Evolutionary conservation across 208 protist genomes (phyloP).

Genomic region (Jaenimonas drosophilae): DNA sequence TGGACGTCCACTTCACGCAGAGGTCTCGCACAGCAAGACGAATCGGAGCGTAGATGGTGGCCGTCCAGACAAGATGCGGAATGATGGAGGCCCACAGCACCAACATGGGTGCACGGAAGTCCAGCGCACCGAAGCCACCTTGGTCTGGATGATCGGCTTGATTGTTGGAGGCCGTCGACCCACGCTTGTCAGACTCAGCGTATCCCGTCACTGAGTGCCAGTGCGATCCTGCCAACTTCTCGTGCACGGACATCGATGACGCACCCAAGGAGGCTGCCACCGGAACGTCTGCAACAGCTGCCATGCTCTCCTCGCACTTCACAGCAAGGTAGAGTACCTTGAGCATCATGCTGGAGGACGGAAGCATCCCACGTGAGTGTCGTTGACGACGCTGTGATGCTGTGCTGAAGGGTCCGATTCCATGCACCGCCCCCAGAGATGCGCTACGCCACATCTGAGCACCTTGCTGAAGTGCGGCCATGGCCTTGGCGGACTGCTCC

Average conservation of each 20-base stretch:
- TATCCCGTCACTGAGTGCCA: too few species aligned
- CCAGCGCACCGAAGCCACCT: conserved; percentile 9
- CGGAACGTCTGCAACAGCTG: conserved; percentile 1
- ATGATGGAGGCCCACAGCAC: conserved; percentile 16
- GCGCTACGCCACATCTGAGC: conserved; percentile 62
- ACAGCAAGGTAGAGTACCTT: conserved; percentile 71
- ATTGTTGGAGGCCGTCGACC: too few species aligned
- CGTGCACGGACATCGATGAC: too few species aligned
- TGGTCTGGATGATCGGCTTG: too few species aligned
- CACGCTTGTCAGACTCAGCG: too few species aligned
- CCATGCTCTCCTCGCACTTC: conserved; percentile 27
- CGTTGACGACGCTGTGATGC: conserved; percentile 38
- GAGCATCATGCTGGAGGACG: conserved; percentile 49
- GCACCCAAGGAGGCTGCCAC: too few species aligned
- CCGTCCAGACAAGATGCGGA: conserved; percentile 17
- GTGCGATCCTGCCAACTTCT: too few species aligned
- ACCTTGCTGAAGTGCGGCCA: conserved; percentile 65
- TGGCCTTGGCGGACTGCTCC: conserved; percentile 65
- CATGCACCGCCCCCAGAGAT: conserved; percentile 31
- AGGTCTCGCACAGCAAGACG: conserved; percentile 16
- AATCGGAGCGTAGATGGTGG: conserved; percentile 11
- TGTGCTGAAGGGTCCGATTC: conserved; percentile 58
- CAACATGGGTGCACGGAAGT: conserved; percentile 25
- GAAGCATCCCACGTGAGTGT: conserved; percentile 58
- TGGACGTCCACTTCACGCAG: conserved; percentile 14